Base-by-base conservation (phyloP, 306 rosid species). In the Cucurbita moschata region DNA sequence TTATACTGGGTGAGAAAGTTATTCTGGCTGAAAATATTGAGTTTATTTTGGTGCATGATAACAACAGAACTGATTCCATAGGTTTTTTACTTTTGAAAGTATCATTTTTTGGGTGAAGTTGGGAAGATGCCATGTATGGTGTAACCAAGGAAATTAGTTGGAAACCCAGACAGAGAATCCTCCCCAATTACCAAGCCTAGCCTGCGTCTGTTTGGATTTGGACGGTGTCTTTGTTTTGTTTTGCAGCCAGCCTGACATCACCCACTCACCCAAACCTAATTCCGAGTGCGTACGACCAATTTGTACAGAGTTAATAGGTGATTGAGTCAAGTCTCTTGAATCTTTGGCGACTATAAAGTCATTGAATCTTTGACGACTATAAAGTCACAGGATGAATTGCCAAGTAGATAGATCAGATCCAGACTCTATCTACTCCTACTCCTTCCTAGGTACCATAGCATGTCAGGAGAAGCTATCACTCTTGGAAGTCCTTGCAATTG, bases 401-500 rank as follows among this genome's bases (percentile, higher is more conserved):
- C 35, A 3, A 30, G 35, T 30, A 30, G 35, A 30, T 30, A 30
- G 4, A 30, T 30, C 1, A 30, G 35, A 30, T 30, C 35, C 4
- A 0, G 35, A 30, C 35, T 30, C 35, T 2, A 30, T 4, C 35
- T 4, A 0, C 35, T 3, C 4, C 0, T 30, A 30, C 0, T 0
- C 35, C 2, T 30, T 30, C 4, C 4, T 4, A 30, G 35, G 4
- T 30, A 30, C 35, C 35, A 2, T 30, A 30, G 35, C 35, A 30
- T 30, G 35, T 30, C 3, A 30, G 35, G 35, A 30, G 35, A 30
- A 30, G 35, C 35, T 30, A 30, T 30, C 35, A 30, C 35, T 30
- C 3, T 30, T 30, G 35, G 35, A 30, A 2, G 35, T 4, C 4
- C 35, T 30, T 30, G 30, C 30, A 1, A 26, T 26, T 26, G 35